A percentile compares a stretch with the other conserved stretches of the same genome.
Conservation (phyloP, 352 stramenopile species). For the Saprolegnia diclina region DNA sequence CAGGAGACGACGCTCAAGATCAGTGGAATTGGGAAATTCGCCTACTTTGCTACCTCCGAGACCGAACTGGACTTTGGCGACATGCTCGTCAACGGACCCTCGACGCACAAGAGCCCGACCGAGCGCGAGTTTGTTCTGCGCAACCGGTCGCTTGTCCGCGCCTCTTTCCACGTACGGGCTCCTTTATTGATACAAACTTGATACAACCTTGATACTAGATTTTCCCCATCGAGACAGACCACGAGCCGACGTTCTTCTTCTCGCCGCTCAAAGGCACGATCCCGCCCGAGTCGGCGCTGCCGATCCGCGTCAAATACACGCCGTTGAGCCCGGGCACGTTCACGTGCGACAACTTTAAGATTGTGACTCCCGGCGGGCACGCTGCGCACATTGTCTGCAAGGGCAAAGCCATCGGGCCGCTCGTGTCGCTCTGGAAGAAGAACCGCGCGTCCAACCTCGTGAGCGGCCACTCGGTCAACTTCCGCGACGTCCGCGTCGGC, state of each 20-base stretch:
- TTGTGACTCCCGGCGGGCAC: conserved; percentile 86
- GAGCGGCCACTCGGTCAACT: conserved; percentile 77
- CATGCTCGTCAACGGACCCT: conserved; percentile 55
- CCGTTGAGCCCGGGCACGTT: conserved; percentile 80
- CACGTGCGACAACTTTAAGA: conserved; percentile 87
- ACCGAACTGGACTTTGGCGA: conserved; percentile 79
- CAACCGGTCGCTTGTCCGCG: conserved; percentile 88
- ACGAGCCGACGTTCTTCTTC: conserved; percentile 83
- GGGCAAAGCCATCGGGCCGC: conserved; percentile 51
- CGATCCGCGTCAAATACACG: conserved; percentile 72
- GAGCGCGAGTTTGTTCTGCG: conserved; percentile 80
- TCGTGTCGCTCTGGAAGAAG: conserved; percentile 78
- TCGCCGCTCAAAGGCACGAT: conserved; percentile 62
- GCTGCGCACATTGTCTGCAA: conserved; percentile 63
- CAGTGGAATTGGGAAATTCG: conserved; percentile 86
- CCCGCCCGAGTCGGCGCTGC: conserved; percentile 54
- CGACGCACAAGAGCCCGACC: conserved; percentile 39
- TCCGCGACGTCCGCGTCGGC: conserved; percentile 78
- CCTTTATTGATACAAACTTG: background rate
- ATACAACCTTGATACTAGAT: conserved; percentile 30
- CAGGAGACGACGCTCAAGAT: conserved; percentile 72
- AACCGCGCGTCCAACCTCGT: conserved; percentile 68
- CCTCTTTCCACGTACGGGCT: conserved; percentile 47
- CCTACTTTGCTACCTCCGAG: conserved; percentile 77
- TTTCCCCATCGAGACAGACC: conserved; percentile 70